These are phyloP conservation scores for Marsdenia floribunda DNA, from an alignment of 257 asterid species.

Conservation along the genomic window DNA sequence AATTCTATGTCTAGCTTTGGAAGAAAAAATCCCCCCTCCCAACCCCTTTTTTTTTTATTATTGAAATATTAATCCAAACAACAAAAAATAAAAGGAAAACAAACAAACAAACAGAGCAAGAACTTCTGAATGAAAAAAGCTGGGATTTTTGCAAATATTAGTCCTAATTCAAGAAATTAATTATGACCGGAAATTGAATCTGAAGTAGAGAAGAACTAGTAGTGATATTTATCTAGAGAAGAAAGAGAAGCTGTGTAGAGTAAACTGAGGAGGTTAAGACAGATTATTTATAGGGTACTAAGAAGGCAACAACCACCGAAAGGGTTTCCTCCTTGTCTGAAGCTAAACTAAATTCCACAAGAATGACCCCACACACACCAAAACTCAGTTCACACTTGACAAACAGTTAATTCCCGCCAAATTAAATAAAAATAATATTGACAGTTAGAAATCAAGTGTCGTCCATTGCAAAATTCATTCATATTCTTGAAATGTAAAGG, in stretches of 20 bases:
- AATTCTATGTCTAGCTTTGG: conserved; percentile 8
- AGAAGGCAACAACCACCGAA: conserved; percentile 28
- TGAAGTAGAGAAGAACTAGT: not conserved
- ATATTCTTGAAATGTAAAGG: too few species aligned
- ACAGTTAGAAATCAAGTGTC: conserved; percentile 14
- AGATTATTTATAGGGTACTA: conserved; percentile 29
- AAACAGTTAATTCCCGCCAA: conserved; percentile 19
- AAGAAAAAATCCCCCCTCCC: conserved; percentile 18
- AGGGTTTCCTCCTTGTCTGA: conserved; percentile 33
- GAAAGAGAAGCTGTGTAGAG: conserved; percentile 29
- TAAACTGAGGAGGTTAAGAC: conserved; percentile 14
- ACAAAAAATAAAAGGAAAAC: not conserved
- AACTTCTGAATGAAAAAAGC: not conserved
- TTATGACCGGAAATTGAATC: not conserved
- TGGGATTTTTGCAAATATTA: not conserved
- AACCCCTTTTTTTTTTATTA: not conserved
- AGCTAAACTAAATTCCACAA: conserved; percentile 41
- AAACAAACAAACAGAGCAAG: not conserved
- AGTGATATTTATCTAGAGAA: not conserved
- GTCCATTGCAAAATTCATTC: too few species aligned
- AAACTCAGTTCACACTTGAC: conserved; percentile 28
- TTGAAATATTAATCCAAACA: not conserved
- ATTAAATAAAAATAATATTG: conserved; percentile 7
- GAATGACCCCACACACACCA: conserved; percentile 27
- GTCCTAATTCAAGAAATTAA: conserved; percentile 3